Evolutionary conservation across 2,329 filamentous ascomycete species (phyloP), one percentile per base, ranked within the genome.

Genomic region (Cadophora sp.): DNA sequence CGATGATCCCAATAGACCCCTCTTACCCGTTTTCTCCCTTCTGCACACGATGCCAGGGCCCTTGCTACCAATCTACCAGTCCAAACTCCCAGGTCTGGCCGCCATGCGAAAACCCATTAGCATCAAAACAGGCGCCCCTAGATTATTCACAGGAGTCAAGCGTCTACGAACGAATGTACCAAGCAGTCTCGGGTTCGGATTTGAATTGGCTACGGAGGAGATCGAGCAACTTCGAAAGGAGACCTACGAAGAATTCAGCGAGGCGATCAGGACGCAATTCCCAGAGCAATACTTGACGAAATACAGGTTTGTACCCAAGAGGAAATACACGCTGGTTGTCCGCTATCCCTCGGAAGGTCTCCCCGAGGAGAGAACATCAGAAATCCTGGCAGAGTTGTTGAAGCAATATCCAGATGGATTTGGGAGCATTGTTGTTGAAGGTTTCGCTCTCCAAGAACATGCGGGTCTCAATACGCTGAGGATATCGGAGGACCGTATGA

Each of bases 231-330:
- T 62, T 5, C 22, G 59, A 27, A 30, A 2, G 13, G 43, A 62
- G 7, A 51, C 53, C 18, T 62, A 41, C 33, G 47, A 50, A n/a
- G 59, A 62, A 13, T 48, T 62, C 7, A 62, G 45, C 45, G 18
- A 18, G 16, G 45, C 3, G 6, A n/a, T 48, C 45, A 39, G 11
- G 11, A 8, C 36, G 36, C 8, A 39, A 39, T 39, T 39, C 16
- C 51, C 27, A 39, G 27, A 33, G 5, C 6, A 36, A 13, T 9
- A 16, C 16, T 20, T 16, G n/a, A 48, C 18, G 20, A 50, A 50
- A 22, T 50, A 24, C 22, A 16, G 3, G 14, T 18, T 45, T 45
- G 4, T 33, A 18, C 22, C 14, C 2, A 55, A 36, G 51, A 7
- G 8, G 18, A 9, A 5, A 33, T 16, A 7, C 14, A 18, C 3